Evolutionary conservation across 352 stramenopile species (phyloP).

Genomic region (Phytophthora pluvialis): DNA sequence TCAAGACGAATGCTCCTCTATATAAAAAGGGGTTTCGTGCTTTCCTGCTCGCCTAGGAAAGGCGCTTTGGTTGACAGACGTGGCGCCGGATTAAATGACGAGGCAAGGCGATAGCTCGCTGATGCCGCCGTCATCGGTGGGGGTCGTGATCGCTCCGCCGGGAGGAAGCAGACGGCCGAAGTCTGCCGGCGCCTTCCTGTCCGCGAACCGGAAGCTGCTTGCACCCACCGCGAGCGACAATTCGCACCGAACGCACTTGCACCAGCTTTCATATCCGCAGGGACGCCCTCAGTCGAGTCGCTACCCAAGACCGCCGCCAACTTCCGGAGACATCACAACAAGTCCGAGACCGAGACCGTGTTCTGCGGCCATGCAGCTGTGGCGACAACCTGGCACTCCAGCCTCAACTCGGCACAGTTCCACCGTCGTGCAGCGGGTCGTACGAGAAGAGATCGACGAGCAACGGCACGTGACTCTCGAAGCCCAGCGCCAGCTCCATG

Average conservation of each 20-base stretch:
- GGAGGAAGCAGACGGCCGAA: conserved; percentile 27
- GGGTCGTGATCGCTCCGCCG: conserved; percentile 3
- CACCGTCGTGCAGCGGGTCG: conserved; percentile 42
- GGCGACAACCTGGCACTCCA: conserved; percentile 24
- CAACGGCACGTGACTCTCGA: conserved; percentile 55
- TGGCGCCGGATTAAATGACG: conserved; percentile 11
- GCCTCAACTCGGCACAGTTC: conserved; percentile 15
- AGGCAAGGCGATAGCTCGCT: conserved; percentile 16
- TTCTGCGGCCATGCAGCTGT: conserved; percentile 19
- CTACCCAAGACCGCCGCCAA: conserved; percentile 12
- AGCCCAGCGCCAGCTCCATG: conserved; percentile 54
- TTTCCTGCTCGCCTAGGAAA: background rate
- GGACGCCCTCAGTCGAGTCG: conserved; percentile 24
- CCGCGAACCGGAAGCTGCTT: conserved; percentile 38
- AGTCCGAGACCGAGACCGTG: conserved; percentile 29
- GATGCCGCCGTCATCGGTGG: conserved; percentile 14
- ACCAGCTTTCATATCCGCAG: conserved; percentile 8
- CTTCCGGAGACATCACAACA: background rate
- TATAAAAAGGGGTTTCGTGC: conserved; percentile 13
- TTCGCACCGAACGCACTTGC: conserved; percentile 2
- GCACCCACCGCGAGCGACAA: background rate
- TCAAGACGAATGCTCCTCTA: background rate
- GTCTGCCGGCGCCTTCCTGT: conserved; percentile 32
- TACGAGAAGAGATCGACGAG: conserved; percentile 64
- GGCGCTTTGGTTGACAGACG: background rate